Conservation (phyloP, 78 protist genomes). For the Dictyostelium capitatum region DNA sequence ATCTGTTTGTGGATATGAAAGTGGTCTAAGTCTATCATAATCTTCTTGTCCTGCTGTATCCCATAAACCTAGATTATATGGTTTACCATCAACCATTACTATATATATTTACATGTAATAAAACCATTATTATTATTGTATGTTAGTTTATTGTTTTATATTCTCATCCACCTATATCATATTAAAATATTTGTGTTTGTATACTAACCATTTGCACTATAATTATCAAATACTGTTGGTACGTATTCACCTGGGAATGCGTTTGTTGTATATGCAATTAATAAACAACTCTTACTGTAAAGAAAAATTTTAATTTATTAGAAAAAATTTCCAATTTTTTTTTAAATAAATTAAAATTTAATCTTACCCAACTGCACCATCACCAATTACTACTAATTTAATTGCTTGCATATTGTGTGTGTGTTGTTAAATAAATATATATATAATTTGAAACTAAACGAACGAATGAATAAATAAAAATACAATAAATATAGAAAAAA, state of each 20-base stretch:
- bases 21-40: slow-evolving; percentile 82
- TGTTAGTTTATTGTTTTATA: too few relatives aligned
- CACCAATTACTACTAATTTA: slow-evolving; percentile 89
- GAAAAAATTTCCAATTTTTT: background rate
- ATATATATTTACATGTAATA: too few relatives aligned
- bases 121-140: too few relatives aligned
- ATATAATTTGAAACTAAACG: too few relatives aligned
- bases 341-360: background rate
- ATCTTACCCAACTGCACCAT: slow-evolving; percentile 62
- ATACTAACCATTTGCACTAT: slow-evolving; percentile 68
- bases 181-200: too few relatives aligned
- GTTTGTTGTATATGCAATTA: slow-evolving; percentile 93
- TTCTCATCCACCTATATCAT: too few relatives aligned
- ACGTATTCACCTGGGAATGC: slow-evolving; percentile 94
- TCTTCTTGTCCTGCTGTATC: slow-evolving; percentile 88
- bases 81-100: slow-evolving; percentile 82
- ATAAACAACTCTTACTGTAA: slow-evolving; percentile 92
- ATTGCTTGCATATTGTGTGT: slow-evolving; percentile 85
- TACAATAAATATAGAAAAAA: too few relatives aligned
- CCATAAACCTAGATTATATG: slow-evolving; percentile 69
- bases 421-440: too few relatives aligned
- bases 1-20: slow-evolving; percentile 86
- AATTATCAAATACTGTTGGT: slow-evolving; percentile 88
- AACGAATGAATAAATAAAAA: too few relatives aligned
- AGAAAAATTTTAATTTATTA: background rate